These are phyloP conservation scores for Puccinia horiana DNA, from an alignment of 1,284 basidiomycete genomes.

Conservation along the genomic window DNA sequence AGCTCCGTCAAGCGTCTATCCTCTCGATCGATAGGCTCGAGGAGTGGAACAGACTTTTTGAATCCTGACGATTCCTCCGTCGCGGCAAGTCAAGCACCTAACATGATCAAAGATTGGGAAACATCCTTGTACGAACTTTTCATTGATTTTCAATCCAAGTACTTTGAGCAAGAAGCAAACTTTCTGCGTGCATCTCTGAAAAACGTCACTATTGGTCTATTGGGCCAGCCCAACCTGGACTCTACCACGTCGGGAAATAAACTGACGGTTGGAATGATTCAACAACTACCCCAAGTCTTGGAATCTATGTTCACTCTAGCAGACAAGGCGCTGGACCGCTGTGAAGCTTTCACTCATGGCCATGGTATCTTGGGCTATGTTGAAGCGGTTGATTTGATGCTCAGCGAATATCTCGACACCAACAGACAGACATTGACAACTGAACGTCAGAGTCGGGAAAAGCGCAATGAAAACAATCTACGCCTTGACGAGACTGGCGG, in stretches of 20 bases:
- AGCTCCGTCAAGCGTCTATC: conserved; percentile 28
- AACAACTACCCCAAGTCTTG: conserved; percentile 62
- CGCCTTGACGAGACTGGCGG: background rate
- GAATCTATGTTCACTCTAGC: conserved; percentile 73
- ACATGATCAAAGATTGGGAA: conserved; percentile 68
- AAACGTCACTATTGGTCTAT: conserved; percentile 10
- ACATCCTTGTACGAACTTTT: conserved; percentile 86
- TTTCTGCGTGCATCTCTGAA: conserved; percentile 67
- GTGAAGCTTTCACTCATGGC: conserved; percentile 78
- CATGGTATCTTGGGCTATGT: conserved; percentile 75
- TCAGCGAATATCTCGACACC: conserved; percentile 69
- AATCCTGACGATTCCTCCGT: conserved; percentile 17
- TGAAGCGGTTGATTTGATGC: conserved; percentile 70
- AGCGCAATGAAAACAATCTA: background rate
- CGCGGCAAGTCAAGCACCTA: conserved; percentile 23
- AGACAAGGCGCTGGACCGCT: conserved; percentile 75
- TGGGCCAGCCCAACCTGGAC: conserved; percentile 26
- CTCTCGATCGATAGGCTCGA: conserved; percentile 28
- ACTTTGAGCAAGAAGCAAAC: conserved; percentile 72
- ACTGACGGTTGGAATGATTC: conserved; percentile 15
- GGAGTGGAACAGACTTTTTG: conserved; percentile 4
- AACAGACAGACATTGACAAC: conserved; percentile 61
- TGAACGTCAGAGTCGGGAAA: conserved; percentile 41
- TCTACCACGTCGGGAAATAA: conserved; percentile 19
- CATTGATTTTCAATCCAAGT: conserved; percentile 81